phyloP scores from a whole-genome alignment of 352 stramenopile genomes.

The Phytophthora fragariae region DNA sequence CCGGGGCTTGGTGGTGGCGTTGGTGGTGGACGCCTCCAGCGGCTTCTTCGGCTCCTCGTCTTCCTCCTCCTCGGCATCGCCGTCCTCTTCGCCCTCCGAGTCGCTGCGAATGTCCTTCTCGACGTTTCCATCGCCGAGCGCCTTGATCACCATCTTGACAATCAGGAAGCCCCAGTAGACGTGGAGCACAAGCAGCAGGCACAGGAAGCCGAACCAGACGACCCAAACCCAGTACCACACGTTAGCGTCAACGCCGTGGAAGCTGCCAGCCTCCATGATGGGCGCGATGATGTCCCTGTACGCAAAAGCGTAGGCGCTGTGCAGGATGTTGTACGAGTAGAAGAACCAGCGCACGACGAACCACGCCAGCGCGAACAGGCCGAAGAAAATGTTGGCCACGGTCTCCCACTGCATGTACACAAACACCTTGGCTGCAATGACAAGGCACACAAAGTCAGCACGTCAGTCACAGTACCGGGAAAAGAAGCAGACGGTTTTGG shows the following conservation, averaged over 20 bases:
- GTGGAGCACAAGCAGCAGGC: conserved; percentile 72
- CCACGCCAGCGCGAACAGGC: conserved; percentile 72
- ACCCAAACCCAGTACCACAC: conserved; percentile 70
- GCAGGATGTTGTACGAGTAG: conserved; percentile 81
- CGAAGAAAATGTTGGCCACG: conserved; percentile 78
- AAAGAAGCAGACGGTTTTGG: conserved; percentile 2
- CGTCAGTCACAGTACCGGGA: conserved; percentile 2
- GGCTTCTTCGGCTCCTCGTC: conserved; percentile 31
- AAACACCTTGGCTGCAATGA: conserved; percentile 72
- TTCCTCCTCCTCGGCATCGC: conserved; percentile 29
- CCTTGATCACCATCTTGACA: conserved; percentile 76
- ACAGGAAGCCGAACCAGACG: conserved; percentile 63
- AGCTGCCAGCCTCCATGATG: conserved; percentile 53
- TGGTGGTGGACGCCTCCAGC: conserved; percentile 19
- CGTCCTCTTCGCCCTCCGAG: conserved; percentile 68
- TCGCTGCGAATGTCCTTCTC: conserved; percentile 88
- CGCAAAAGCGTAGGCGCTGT: conserved; percentile 58
- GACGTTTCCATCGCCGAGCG: conserved; percentile 68
- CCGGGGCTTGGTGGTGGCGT: conserved; percentile 47
- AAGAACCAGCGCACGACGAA: conserved; percentile 78
- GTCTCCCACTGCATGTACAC: conserved; percentile 77
- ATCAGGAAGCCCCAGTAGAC: conserved; percentile 84
- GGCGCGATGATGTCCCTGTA: conserved; percentile 61
- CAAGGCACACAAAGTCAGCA: conserved; percentile 7
- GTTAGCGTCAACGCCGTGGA: conserved; percentile 41